These are phyloP conservation scores for Pyricularia pennisetigena DNA, from an alignment of 2,329 filamentous ascomycete species.

Conservation along the genomic window DNA sequence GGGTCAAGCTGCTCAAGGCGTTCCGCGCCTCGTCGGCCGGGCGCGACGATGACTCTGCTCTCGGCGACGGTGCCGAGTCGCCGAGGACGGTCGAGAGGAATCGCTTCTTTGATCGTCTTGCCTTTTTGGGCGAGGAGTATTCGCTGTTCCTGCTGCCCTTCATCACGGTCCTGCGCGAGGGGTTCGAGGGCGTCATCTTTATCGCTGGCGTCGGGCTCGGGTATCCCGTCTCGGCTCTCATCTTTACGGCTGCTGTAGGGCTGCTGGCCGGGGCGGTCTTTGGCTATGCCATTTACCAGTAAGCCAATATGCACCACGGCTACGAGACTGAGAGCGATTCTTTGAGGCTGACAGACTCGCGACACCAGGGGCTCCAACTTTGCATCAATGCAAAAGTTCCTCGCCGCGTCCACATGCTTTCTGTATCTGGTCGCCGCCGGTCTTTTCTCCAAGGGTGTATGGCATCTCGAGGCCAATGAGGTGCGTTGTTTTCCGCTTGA, in stretches of 20 bases:
- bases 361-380: conserved; percentile 11
- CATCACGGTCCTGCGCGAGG: conserved; percentile 78
- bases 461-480: conserved; percentile 56
- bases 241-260: conserved; percentile 65
- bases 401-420: conserved; percentile 68
- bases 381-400: conserved; percentile 34
- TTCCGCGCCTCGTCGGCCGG: conserved; percentile 40
- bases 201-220: conserved; percentile 75
- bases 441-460: conserved; percentile 65
- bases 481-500: background rate
- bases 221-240: conserved; percentile 65
- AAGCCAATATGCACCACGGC: conserved; percentile 21
- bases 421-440: conserved; percentile 75
- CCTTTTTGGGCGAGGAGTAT: conserved; percentile 63
- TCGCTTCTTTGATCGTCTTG: conserved; percentile 13
- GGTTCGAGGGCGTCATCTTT: conserved; percentile 79
- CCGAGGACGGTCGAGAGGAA: conserved; percentile 17
- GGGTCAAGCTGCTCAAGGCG: conserved; percentile 66
- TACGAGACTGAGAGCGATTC: background rate
- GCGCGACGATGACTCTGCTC: background rate
- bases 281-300: conserved; percentile 73
- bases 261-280: conserved; percentile 55
- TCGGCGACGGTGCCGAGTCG: conserved; percentile 18
- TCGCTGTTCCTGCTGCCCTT: conserved; percentile 82
- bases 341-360: background rate